phyloP scores from a whole-genome alignment of 2,329 filamentous ascomycete species.

The Coniochaeta hoffmannii region DNA sequence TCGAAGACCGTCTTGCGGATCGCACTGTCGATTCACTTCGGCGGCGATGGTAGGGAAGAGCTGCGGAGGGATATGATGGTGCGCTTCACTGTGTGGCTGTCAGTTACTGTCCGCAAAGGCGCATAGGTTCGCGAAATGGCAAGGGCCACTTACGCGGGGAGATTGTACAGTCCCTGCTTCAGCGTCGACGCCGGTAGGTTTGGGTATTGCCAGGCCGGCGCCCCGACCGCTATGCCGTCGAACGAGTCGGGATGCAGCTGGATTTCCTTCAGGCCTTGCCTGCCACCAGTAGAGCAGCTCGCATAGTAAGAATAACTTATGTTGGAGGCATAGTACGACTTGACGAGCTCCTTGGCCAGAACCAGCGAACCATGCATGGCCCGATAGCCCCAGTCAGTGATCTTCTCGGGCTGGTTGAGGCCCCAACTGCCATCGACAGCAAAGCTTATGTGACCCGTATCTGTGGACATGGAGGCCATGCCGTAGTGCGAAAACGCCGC shows the following conservation, averaged over 20 bases:
- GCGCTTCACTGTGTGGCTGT: constrained; percentile 17
- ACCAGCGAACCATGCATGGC: constrained; percentile 39
- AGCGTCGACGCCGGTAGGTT: constrained; percentile 35
- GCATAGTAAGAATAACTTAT: constrained; percentile 42
- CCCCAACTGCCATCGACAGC: constrained; percentile 27
- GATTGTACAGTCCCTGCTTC: constrained; percentile 37
- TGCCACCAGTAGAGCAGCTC: constrained; percentile 50
- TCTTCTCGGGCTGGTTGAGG: constrained; percentile 23
- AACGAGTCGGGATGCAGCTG: constrained; percentile 47
- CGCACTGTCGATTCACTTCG: constrained; percentile 42
- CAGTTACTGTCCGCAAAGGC: no score
- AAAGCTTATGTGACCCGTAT: constrained; percentile 33
- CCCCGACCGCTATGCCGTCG: constrained; percentile 45
- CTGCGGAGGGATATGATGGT: constrained; percentile 32
- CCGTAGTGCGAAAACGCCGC: constrained; percentile 24
- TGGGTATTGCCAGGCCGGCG: constrained; percentile 39
- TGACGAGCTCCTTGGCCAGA: constrained; percentile 36
- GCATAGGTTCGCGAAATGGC: no score
- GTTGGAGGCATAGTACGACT: constrained; percentile 35
- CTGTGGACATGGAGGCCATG: constrained; percentile 32
- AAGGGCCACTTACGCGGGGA: constrained; percentile 26
- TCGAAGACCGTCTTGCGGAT: constrained; percentile 36
- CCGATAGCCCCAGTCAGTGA: constrained; percentile 29
- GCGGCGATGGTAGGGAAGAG: constrained; percentile 34
- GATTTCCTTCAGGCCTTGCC: constrained; percentile 46